Percentiles rank a stretch among this genome's conserved stretches.
These are phyloP conservation scores for Lonicera japonica DNA, from an alignment of 129 eudicot genomes.

Conservation along the genomic window DNA sequence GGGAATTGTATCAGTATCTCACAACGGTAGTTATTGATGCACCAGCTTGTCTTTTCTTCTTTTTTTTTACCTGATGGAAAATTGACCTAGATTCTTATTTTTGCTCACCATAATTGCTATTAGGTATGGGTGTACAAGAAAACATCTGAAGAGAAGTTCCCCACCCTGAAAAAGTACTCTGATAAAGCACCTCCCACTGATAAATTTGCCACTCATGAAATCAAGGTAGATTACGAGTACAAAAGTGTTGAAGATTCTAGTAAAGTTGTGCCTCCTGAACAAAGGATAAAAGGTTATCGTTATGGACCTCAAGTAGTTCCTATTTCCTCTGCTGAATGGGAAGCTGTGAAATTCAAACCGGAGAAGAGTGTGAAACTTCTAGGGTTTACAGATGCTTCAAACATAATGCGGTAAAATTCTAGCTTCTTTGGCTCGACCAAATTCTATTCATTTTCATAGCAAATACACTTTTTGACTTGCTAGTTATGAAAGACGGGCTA, in stretches of 20 bases:
- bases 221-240: conserved; percentile 86
- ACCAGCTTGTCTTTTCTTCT: too few relatives aligned
- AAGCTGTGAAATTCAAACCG: conserved; percentile 88
- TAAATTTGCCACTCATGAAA: conserved; percentile 88
- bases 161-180: conserved; percentile 82
- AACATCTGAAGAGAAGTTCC: conserved; percentile 87
- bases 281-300: conserved; percentile 88
- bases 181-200: conserved; percentile 92
- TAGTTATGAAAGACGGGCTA: too few relatives aligned
- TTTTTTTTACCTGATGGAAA: background rate
- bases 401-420: conserved; percentile 56
- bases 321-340: conserved; percentile 76
- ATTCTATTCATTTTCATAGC: too few relatives aligned
- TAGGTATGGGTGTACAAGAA: conserved; percentile 99
- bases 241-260: conserved; percentile 56
- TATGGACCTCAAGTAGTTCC: conserved; percentile 99
- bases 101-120: conserved; percentile 11
- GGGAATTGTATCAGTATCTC: too few relatives aligned
- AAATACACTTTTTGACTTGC: too few relatives aligned
- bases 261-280: conserved; percentile 90
- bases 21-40: too few relatives aligned
- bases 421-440: background rate
- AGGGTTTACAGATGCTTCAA: conserved; percentile 85
- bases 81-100: conserved; percentile 6
- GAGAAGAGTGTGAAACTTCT: conserved; percentile 94